Percentiles rank a stretch among this genome's conserved stretches.
Evolutionary conservation across 257 asterid species (phyloP).

Genomic region (Voacanga thouarsii): DNA sequence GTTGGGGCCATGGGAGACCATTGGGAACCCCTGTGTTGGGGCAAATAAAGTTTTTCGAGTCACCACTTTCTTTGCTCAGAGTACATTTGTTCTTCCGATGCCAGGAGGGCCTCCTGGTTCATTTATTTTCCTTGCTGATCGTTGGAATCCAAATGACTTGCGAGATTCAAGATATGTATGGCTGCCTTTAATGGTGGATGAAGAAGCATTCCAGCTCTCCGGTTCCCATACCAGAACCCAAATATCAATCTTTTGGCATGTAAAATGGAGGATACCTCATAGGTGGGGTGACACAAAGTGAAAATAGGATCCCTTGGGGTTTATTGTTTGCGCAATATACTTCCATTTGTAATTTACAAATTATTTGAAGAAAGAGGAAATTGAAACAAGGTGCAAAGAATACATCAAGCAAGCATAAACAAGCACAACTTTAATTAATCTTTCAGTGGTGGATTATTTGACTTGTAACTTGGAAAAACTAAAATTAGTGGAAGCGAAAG

Average conservation of each 20-base stretch:
- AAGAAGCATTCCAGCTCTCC: constrained; percentile 25
- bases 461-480: too few species aligned
- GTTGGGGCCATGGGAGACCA: constrained; percentile 75
- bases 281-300: neutral
- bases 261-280: constrained; percentile 52
- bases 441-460: too few species aligned
- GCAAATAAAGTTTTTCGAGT: constrained; percentile 49
- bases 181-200: constrained; percentile 64
- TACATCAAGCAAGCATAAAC: too few species aligned
- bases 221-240: constrained; percentile 40
- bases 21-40: constrained; percentile 82
- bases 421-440: too few species aligned
- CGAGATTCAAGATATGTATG: constrained; percentile 69
- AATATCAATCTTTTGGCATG: constrained; percentile 70
- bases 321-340: neutral
- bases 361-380: neutral
- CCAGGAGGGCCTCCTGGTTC: constrained; percentile 40
- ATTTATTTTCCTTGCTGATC: constrained; percentile 69
- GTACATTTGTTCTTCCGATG: constrained; percentile 63
- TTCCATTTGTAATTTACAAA: neutral
- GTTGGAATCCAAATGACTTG: constrained; percentile 65
- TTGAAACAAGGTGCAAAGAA: neutral
- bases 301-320: neutral
- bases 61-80: constrained; percentile 64
- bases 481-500: too few species aligned